Conservation (phyloP, 139 green algal genomes). For the Picochlorum sp. region DNA sequence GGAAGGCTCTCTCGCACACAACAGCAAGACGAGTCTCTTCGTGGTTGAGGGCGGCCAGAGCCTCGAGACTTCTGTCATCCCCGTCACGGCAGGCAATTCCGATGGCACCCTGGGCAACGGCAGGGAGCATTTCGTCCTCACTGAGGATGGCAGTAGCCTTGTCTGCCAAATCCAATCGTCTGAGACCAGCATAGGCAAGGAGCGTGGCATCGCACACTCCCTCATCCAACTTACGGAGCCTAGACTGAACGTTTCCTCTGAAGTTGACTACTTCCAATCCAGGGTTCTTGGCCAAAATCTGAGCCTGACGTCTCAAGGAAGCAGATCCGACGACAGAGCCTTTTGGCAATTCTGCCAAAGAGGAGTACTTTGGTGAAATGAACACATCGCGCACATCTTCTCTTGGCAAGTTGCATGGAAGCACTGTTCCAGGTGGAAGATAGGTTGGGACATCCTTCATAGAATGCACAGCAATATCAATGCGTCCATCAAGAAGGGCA, state of each 20-base stretch:
- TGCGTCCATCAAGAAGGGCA: constrained; percentile 80
- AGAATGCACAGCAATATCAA: constrained; percentile 99
- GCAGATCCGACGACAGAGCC: constrained; percentile 84
- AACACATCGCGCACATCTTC: constrained; percentile 98
- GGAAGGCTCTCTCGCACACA: constrained; percentile 89
- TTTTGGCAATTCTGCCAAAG: constrained; percentile 78
- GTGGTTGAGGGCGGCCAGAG: constrained; percentile 88
- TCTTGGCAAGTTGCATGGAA: constrained; percentile 95
- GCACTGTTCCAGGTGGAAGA: constrained; percentile 83
- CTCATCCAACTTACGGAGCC: constrained; percentile 93
- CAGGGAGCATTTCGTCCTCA: constrained; percentile 46
- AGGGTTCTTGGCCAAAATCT: constrained; percentile 94
- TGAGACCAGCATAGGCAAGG: constrained; percentile 90
- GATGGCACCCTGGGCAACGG: constrained; percentile 79
- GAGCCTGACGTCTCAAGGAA: constrained; percentile 82
- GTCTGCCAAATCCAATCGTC: constrained; percentile 89
- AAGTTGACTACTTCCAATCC: constrained; percentile 94
- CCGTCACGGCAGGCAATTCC: constrained; percentile 91
- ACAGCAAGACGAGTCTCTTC: constrained; percentile 93
- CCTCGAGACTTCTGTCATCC: constrained; percentile 59
- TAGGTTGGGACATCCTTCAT: constrained; percentile 99
- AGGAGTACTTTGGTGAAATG: constrained; percentile 74
- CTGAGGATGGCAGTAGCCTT: constrained; percentile 82
- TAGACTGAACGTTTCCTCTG: constrained; percentile 95
- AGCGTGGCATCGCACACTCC: constrained; percentile 83